These are phyloP conservation scores for Candida berthetii DNA, from an alignment of 805 yeast species.

Conservation along the genomic window DNA sequence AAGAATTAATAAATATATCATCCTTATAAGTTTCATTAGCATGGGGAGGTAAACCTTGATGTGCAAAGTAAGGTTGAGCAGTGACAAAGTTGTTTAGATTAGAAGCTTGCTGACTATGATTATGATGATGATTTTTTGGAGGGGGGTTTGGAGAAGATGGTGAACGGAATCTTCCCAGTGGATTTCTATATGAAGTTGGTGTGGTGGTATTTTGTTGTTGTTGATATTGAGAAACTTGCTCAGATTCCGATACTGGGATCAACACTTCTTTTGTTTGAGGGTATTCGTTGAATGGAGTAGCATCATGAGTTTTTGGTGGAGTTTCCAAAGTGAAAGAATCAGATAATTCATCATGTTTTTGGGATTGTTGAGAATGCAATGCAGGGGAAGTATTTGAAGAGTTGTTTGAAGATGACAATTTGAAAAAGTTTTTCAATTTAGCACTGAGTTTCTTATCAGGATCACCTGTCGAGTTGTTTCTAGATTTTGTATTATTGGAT, in stretches of 20 bases:
- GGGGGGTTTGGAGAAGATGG: constrained; percentile 25
- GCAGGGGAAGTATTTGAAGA: constrained; percentile 9
- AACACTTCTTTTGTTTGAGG: neutral
- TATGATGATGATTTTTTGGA: constrained; percentile 1
- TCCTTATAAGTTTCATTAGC: constrained; percentile 14
- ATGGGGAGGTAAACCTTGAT: constrained; percentile 56
- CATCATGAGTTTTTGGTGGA: constrained; percentile 5
- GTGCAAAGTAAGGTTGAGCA: constrained; percentile 45
- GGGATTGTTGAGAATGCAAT: constrained; percentile 1
- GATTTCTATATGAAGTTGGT: constrained; percentile 1
- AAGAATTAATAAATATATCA: constrained; percentile 5
- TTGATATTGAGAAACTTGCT: constrained; percentile 1
- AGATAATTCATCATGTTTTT: constrained; percentile 4
- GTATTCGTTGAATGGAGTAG: neutral
- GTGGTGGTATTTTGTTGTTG: constrained; percentile 8
- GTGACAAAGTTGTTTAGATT: constrained; percentile 13
- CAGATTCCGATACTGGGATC: constrained; percentile 4
- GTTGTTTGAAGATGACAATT: constrained; percentile 9
- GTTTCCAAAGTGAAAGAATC: constrained; percentile 7
- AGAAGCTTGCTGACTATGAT: neutral
- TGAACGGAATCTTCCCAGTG: constrained; percentile 24
- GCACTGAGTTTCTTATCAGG: constrained; percentile 10
- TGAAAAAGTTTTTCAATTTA: constrained; percentile 18
- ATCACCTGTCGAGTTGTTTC: neutral
- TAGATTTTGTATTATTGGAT: neutral